phyloP scores from a whole-genome alignment of 345 rosid species.

The Eucalyptus regnans region DNA sequence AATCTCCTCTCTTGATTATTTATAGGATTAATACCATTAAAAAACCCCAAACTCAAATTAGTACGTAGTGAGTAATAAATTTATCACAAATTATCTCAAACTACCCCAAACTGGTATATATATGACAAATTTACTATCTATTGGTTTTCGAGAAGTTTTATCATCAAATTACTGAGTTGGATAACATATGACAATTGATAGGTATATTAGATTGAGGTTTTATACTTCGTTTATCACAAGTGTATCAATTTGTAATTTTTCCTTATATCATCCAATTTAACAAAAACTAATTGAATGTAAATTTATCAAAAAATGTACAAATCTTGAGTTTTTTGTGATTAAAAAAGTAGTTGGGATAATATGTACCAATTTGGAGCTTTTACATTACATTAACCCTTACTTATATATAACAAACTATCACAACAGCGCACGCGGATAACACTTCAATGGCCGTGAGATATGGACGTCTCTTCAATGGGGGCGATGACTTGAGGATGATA shows the following conservation, averaged over 20 bases:
- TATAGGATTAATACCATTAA: no score
- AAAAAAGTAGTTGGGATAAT: no score
- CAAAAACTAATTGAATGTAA: no score
- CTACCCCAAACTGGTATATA: fast-evolving
- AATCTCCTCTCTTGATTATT: neutral
- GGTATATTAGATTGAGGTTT: no score
- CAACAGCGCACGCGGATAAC: neutral
- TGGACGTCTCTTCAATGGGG: neutral
- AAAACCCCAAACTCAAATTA: no score
- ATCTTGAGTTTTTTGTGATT: fast-evolving
- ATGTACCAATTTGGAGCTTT: no score
- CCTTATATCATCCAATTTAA: no score
- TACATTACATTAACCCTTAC: no score
- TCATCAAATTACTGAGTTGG: fast-evolving
- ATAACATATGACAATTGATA: fast-evolving
- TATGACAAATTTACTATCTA: fast-evolving
- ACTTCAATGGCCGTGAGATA: neutral
- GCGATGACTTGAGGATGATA: neutral
- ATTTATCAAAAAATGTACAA: no score
- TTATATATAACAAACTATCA: no score
- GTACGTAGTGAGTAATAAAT: fast-evolving
- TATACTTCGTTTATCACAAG: fast-evolving
- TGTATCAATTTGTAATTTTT: no score
- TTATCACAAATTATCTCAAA: fast-evolving
- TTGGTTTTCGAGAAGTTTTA: fast-evolving